These are phyloP conservation scores for Lophiostoma macrostomum DNA, from an alignment of 495 filamentous ascomycete species.

Conservation along the genomic window DNA sequence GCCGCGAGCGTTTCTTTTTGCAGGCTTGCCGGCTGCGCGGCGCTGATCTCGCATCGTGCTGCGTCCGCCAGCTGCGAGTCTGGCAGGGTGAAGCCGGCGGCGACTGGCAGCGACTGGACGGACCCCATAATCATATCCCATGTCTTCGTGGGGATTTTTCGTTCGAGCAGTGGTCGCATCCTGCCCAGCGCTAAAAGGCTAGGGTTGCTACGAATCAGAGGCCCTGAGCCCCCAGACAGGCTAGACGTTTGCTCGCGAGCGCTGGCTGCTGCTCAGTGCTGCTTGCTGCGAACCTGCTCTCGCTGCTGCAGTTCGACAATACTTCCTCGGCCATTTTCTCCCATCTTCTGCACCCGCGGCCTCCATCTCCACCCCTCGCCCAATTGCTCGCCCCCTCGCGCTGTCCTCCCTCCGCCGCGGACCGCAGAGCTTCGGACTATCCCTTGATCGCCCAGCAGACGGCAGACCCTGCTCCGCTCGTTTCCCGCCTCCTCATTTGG, in stretches of 20 bases:
- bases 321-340: not conserved
- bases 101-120: no score
- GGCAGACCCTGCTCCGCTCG: conserved; percentile 13
- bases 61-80: not conserved
- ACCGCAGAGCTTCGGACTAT: not conserved
- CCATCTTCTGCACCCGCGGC: not conserved
- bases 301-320: not conserved
- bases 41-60: conserved; percentile 14
- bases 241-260: conserved; percentile 14
- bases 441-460: conserved; percentile 12
- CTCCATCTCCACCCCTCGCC: not conserved
- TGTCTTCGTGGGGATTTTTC: conserved; percentile 7
- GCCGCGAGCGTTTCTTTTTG: no score
- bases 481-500: conserved; percentile 34
- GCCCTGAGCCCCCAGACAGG: conserved; percentile 1
- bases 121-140: no score
- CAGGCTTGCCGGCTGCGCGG: no score
- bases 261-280: not conserved
- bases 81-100: no score
- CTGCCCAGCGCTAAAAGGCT: conserved; percentile 10
- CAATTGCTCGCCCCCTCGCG: conserved; percentile 11
- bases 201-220: conserved; percentile 5
- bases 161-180: conserved; percentile 2
- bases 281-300: not conserved
- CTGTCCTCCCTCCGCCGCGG: not conserved